Conservation (phyloP, 257 asterid genomes). For the Solanum bulbocastanum region DNA sequence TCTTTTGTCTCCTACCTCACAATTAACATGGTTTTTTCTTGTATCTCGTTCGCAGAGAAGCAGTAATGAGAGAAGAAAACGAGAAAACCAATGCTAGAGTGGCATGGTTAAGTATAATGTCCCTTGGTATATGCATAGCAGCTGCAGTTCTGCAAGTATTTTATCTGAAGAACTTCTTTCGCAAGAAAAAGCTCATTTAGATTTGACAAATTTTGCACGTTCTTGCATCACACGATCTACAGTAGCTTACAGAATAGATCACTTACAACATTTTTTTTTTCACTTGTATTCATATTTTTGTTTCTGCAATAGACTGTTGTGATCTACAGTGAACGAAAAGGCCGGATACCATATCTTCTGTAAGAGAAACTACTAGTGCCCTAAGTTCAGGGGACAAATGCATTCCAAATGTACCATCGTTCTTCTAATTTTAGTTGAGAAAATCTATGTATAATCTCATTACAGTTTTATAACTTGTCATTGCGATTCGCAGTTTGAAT, state of each 20-base stretch:
- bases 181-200: conserved; percentile 63
- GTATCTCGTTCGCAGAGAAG: conserved; percentile 43
- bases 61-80: conserved; percentile 55
- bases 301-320: not conserved
- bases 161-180: conserved; percentile 50
- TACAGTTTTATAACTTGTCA: not conserved
- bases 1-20: not conserved
- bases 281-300: not conserved
- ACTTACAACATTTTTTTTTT: not conserved
- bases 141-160: conserved; percentile 35
- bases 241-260: not conserved
- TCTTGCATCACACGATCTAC: not conserved
- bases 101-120: conserved; percentile 47
- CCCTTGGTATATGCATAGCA: conserved; percentile 46
- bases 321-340: not conserved
- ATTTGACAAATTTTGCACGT: not conserved
- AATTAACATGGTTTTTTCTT: not conserved
- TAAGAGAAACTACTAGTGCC: not conserved
- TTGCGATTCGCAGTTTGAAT: not conserved
- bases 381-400: not conserved
- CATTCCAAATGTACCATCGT: not conserved
- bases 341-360: not conserved
- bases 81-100: conserved; percentile 60
- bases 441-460: not conserved
- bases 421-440: not conserved